Evolutionary conservation across 306 rosid genomes (phyloP).

Genomic region (Abrus precatorius): DNA sequence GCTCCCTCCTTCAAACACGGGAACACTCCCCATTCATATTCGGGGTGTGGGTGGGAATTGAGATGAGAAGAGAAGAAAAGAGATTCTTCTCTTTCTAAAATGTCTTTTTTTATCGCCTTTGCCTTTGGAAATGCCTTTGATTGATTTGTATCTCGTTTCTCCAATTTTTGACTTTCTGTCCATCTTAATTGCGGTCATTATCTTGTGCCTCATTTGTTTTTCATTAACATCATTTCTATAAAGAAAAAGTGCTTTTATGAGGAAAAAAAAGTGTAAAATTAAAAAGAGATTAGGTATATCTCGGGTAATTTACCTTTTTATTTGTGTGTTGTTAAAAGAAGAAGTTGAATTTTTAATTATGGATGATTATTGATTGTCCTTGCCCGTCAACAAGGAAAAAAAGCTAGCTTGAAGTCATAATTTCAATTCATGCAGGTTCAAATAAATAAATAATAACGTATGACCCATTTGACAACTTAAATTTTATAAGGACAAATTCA

Average conservation of each 20-base stretch:
- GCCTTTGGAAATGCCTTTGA: not conserved
- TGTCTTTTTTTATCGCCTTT: slow-evolving; percentile 26
- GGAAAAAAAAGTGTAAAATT: too few species aligned
- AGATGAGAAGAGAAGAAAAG: not conserved
- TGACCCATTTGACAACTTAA: not conserved
- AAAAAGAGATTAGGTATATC: not conserved
- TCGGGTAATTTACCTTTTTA: not conserved
- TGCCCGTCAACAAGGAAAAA: not conserved
- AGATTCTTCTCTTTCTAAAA: slow-evolving; percentile 39
- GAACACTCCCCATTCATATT: slow-evolving; percentile 11
- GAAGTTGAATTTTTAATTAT: not conserved
- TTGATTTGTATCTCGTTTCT: slow-evolving; percentile 34
- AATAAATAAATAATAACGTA: not conserved
- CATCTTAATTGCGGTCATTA: slow-evolving; percentile 30
- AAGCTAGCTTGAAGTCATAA: not conserved
- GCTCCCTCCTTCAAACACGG: slow-evolving; percentile 45
- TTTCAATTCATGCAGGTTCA: not conserved
- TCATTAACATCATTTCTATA: slow-evolving; percentile 30
- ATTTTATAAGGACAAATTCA: not conserved
- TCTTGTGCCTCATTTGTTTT: not conserved
- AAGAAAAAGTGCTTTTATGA: slow-evolving; percentile 4
- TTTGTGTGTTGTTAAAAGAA: not conserved
- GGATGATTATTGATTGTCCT: not conserved
- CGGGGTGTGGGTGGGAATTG: slow-evolving; percentile 12
- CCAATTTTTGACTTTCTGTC: slow-evolving; percentile 51